phyloP scores from a whole-genome alignment of 805 yeast species.

The Cyberlindnera subsufficiens region DNA sequence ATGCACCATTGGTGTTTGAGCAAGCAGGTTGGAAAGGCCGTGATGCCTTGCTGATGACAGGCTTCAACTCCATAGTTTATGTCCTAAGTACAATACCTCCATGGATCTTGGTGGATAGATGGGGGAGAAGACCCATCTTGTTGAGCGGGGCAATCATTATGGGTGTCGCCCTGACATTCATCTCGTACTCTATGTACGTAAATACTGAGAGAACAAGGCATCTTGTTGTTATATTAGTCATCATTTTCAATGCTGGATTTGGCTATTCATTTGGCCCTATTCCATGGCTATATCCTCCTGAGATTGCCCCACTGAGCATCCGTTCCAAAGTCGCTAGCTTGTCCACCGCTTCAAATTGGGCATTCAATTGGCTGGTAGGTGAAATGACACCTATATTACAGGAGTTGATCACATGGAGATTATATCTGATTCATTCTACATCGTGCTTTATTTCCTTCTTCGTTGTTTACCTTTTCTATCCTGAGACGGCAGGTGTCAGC shows the following conservation, averaged over 20 bases:
- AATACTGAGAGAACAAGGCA: conserved; percentile 53
- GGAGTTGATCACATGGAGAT: conserved; percentile 69
- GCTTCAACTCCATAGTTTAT: conserved; percentile 61
- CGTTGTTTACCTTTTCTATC: conserved; percentile 68
- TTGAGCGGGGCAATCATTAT: conserved; percentile 74
- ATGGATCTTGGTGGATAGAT: conserved; percentile 82
- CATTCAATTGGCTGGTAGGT: conserved; percentile 87
- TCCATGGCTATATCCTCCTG: conserved; percentile 86
- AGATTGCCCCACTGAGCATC: conserved; percentile 76
- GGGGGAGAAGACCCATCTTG: conserved; percentile 89
- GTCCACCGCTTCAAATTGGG: conserved; percentile 91
- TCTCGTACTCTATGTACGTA: conserved; percentile 54
- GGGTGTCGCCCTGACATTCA: conserved; percentile 63
- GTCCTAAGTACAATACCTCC: conserved; percentile 73
- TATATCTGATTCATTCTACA: conserved; percentile 76
- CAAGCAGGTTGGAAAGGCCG: conserved; percentile 94
- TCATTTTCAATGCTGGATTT: conserved; percentile 76
- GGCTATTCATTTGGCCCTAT: conserved; percentile 94
- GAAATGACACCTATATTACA: conserved; percentile 85
- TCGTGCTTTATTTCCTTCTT: conserved; percentile 71
- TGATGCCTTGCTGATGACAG: conserved; percentile 86
- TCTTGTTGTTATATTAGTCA: conserved; percentile 69
- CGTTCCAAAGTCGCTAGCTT: conserved; percentile 88
- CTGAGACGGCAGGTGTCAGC: conserved; percentile 86
- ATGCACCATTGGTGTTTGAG: conserved; percentile 91